phyloP scores from a whole-genome alignment of 192 early-diverging fungal species.

The Glomus cerebriforme region DNA sequence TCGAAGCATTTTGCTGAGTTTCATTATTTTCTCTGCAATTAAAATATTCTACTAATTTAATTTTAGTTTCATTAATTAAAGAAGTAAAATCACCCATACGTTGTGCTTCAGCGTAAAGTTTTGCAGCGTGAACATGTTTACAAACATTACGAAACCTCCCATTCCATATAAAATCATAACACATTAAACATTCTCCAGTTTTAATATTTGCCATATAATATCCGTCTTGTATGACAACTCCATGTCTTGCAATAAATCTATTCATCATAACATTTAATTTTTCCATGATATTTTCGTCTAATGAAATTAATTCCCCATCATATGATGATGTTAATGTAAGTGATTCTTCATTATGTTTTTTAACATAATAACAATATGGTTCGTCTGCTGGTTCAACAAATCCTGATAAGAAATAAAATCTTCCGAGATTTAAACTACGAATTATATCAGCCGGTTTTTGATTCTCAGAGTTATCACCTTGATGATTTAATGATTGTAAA shows the following conservation, averaged over 20 bases:
- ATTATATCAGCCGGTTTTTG: neutral
- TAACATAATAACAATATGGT: slow-evolving; percentile 5
- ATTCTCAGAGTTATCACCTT: neutral
- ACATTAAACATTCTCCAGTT: slow-evolving; percentile 10
- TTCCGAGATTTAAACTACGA: neutral
- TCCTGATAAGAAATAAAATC: slow-evolving; percentile 13
- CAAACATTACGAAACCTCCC: slow-evolving; percentile 11
- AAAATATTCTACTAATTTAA: slow-evolving; percentile 14
- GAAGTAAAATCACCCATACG: neutral
- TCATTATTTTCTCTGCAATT: neutral
- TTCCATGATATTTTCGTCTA: neutral
- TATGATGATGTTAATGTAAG: slow-evolving; percentile 16
- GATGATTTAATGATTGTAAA: neutral
- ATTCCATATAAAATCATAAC: slow-evolving; percentile 14
- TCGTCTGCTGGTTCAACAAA: neutral
- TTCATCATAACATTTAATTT: slow-evolving; percentile 10
- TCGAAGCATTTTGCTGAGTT: neutral
- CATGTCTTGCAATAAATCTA: neutral
- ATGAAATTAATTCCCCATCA: slow-evolving; percentile 7
- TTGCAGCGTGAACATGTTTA: slow-evolving; percentile 5
- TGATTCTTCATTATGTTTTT: neutral
- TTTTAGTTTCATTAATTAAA: slow-evolving; percentile 8
- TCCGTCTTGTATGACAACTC: neutral
- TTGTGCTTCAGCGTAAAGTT: neutral
- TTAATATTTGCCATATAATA: slow-evolving; percentile 11